Conservation (phyloP, 495 filamentous ascomycete genomes). For the Trichocladium antarcticum region DNA sequence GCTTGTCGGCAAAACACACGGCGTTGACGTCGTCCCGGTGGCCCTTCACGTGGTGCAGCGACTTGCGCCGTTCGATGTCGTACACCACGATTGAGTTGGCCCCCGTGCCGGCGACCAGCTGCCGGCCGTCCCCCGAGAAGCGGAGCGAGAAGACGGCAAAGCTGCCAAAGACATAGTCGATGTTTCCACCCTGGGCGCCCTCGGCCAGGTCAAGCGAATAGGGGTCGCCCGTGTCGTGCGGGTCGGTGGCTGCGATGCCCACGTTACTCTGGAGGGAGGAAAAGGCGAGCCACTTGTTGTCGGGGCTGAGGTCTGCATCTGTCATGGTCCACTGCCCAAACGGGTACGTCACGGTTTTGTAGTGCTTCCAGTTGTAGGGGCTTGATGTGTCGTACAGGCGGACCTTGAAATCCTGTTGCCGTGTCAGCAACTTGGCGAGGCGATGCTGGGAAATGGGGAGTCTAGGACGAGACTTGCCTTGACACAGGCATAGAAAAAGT, state of each 20-base stretch:
- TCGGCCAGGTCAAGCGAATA: conserved; percentile 59
- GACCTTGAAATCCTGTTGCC: conserved; percentile 62
- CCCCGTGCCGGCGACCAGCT: conserved; percentile 81
- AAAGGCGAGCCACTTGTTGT: conserved; percentile 84
- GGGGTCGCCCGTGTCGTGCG: conserved; percentile 65
- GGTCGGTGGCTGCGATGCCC: conserved; percentile 77
- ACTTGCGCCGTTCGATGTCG: conserved; percentile 68
- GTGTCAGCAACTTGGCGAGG: neutral
- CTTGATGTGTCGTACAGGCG: conserved; percentile 98
- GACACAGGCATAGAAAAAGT: conserved; percentile 92
- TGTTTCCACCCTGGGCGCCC: conserved; percentile 27
- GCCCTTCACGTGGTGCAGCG: conserved; percentile 63
- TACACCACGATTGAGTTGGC: conserved; percentile 78
- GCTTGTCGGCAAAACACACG: conserved; percentile 84
- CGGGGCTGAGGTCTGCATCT: conserved; percentile 82
- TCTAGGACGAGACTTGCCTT: conserved; percentile 34
- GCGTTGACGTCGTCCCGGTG: conserved; percentile 91
- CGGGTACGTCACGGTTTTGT: conserved; percentile 81
- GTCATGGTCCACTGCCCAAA: conserved; percentile 92
- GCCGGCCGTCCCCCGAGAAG: conserved; percentile 85
- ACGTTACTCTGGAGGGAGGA: conserved; percentile 73
- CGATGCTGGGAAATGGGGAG: neutral
- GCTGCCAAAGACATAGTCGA: conserved; percentile 24
- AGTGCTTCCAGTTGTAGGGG: conserved; percentile 89
- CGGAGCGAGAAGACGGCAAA: conserved; percentile 77